Evolutionary conservation across 2,329 filamentous ascomycete species (phyloP).

Genomic region (Tolypocladium ophioglossoides): DNA sequence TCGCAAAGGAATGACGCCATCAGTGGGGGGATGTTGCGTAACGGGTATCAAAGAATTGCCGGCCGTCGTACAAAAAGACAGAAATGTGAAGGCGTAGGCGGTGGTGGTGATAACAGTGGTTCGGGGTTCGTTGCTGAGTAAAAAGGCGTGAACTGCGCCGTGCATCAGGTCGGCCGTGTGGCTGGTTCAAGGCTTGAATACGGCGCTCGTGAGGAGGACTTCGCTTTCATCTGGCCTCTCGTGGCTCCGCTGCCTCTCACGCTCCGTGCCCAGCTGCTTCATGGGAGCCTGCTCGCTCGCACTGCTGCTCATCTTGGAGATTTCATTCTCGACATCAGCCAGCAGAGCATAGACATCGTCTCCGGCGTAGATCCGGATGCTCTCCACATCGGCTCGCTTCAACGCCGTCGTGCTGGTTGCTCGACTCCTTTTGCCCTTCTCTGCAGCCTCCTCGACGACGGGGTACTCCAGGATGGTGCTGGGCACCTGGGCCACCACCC

Average conservation of each 20-base stretch:
- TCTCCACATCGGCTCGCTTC: slow-evolving; percentile 41
- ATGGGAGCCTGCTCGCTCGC: slow-evolving; percentile 3
- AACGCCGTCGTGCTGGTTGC: slow-evolving; percentile 11
- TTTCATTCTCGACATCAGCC: slow-evolving; percentile 50
- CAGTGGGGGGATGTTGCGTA: background rate
- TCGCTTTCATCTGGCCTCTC: slow-evolving; percentile 24
- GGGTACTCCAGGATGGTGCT: slow-evolving; percentile 45
- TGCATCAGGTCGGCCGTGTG: background rate
- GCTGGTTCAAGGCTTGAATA: slow-evolving; percentile 31
- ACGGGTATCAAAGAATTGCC: background rate
- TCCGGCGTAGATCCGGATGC: slow-evolving; percentile 58
- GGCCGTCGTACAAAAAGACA: background rate
- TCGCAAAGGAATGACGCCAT: background rate
- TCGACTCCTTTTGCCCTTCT: slow-evolving; percentile 14
- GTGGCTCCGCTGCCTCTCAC: slow-evolving; percentile 40
- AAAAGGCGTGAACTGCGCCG: background rate
- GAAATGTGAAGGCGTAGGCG: background rate
- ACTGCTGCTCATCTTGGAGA: slow-evolving; percentile 23
- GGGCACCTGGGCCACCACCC: slow-evolving; percentile 41
- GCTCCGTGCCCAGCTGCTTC: slow-evolving; percentile 17
- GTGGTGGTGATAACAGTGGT: background rate
- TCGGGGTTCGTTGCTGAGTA: background rate
- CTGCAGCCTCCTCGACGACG: slow-evolving; percentile 29
- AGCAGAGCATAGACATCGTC: slow-evolving; percentile 57
- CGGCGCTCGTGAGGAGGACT: slow-evolving; percentile 38